Conservation (phyloP, 805 yeast species). For the Wickerhamiella alocasiicola region DNA sequence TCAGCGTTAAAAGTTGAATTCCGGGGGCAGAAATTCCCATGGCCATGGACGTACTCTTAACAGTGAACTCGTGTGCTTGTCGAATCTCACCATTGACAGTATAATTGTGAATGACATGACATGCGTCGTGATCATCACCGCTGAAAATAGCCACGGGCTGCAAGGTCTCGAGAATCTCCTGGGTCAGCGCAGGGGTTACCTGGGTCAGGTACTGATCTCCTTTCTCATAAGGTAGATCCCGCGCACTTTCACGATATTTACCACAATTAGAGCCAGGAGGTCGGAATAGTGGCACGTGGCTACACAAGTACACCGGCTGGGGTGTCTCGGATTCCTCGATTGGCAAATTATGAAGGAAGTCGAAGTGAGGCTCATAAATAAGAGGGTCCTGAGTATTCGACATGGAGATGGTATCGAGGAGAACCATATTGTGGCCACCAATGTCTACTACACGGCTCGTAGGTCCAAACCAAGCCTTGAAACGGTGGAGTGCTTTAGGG, state of each 20-base stretch:
- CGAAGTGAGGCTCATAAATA: slow-evolving; percentile 36
- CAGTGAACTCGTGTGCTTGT: slow-evolving; percentile 61
- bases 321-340: slow-evolving; percentile 7
- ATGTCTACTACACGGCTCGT: slow-evolving; percentile 41
- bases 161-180: slow-evolving; percentile 43
- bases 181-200: slow-evolving; percentile 48
- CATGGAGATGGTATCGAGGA: slow-evolving; percentile 74
- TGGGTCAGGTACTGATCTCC: slow-evolving; percentile 90
- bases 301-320: slow-evolving; percentile 36
- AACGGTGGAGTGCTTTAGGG: slow-evolving; percentile 45
- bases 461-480: slow-evolving; percentile 61
- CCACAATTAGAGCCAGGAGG: slow-evolving; percentile 58
- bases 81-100: slow-evolving; percentile 15
- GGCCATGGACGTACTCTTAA: slow-evolving; percentile 84
- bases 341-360: slow-evolving; percentile 36
- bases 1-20: slow-evolving; percentile 62
- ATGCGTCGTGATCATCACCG: slow-evolving; percentile 97
- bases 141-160: slow-evolving; percentile 63
- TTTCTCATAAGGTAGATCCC: slow-evolving; percentile 50
- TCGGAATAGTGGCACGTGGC: slow-evolving; percentile 83
- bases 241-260: slow-evolving; percentile 53
- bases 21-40: slow-evolving; percentile 84
- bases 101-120: slow-evolving; percentile 53
- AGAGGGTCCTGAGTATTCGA: slow-evolving; percentile 42
- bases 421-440: slow-evolving; percentile 61